phyloP scores from a whole-genome alignment of 306 rosid genomes.

The Ziziphus jujuba region DNA sequence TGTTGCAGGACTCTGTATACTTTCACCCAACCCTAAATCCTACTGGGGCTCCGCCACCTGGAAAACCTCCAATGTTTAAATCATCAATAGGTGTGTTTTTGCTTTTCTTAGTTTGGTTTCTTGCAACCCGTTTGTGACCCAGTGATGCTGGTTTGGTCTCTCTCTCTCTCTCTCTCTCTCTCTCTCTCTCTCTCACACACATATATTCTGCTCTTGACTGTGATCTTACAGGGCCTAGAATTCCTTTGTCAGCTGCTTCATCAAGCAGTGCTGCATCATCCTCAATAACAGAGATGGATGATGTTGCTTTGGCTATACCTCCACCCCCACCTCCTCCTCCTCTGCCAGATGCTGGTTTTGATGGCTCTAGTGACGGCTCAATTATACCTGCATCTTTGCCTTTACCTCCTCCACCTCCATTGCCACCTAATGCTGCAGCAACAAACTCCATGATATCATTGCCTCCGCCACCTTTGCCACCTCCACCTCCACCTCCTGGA shows the following conservation, averaged over 20 bases:
- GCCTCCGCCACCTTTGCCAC: slow-evolving; percentile 88
- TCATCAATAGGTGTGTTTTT: slow-evolving; percentile 73
- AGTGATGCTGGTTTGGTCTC: slow-evolving; percentile 15
- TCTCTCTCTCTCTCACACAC: no score
- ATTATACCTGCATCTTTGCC: slow-evolving; percentile 73
- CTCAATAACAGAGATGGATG: slow-evolving; percentile 58
- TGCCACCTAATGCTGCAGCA: slow-evolving; percentile 79
- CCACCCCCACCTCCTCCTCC: slow-evolving; percentile 79
- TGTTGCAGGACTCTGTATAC: slow-evolving; percentile 76
- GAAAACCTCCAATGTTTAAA: slow-evolving; percentile 97
- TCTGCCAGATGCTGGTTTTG: slow-evolving; percentile 48
- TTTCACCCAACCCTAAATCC: slow-evolving; percentile 92
- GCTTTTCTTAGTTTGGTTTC: slow-evolving; percentile 19
- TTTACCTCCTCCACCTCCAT: slow-evolving; percentile 96
- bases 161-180: slow-evolving; percentile 8
- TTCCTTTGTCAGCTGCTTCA: slow-evolving; percentile 84
- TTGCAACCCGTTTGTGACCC: slow-evolving; percentile 12
- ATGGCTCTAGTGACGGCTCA: slow-evolving; percentile 56
- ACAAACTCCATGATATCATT: slow-evolving; percentile 53
- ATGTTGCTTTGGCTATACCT: slow-evolving; percentile 55
- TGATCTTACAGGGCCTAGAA: slow-evolving; percentile 77
- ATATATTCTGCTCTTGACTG: slow-evolving; percentile 30
- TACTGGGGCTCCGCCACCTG: slow-evolving; percentile 99
- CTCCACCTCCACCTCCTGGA: slow-evolving; percentile 99
- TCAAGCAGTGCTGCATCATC: slow-evolving; percentile 80